Evolutionary conservation across 345 rosid genomes (phyloP).

Genomic region (Linum tenue): DNA sequence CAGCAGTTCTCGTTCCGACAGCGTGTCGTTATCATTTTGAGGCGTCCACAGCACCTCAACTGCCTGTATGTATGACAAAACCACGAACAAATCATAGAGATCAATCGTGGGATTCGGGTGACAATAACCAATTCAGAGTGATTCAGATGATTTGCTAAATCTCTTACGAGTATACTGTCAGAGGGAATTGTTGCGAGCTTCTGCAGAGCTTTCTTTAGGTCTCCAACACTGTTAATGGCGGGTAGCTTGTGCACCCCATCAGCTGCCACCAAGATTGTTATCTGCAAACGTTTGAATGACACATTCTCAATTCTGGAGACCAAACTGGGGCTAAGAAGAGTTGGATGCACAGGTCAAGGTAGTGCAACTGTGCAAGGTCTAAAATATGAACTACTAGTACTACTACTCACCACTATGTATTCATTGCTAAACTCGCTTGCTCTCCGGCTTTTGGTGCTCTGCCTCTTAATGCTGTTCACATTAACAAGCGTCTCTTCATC

Average conservation of each 20-base stretch:
- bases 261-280: conserved; percentile 87
- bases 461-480: conserved; percentile 65
- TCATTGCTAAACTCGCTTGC: conserved; percentile 69
- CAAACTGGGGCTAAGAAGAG: neutral
- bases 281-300: conserved; percentile 24
- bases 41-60: conserved; percentile 98
- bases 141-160: neutral
- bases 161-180: conserved; percentile 60
- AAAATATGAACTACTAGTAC: neutral
- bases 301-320: neutral
- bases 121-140: neutral
- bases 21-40: conserved; percentile 65
- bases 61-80: conserved; percentile 38
- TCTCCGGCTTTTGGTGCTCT: conserved; percentile 44
- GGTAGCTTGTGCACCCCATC: conserved; percentile 77
- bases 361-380: neutral
- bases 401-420: conserved; percentile 70
- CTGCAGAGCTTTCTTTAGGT: conserved; percentile 75
- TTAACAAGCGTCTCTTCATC: conserved; percentile 93
- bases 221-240: conserved; percentile 50
- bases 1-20: conserved; percentile 68
- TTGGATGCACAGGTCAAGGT: neutral
- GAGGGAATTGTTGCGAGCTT: conserved; percentile 67
- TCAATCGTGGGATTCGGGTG: conserved; percentile 10
- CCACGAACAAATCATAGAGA: conserved; percentile 4